Evolutionary conservation across 306 rosid genomes (phyloP), one percentile per base, ranked within the genome.

Genomic region (Cucumis hystrix): DNA sequence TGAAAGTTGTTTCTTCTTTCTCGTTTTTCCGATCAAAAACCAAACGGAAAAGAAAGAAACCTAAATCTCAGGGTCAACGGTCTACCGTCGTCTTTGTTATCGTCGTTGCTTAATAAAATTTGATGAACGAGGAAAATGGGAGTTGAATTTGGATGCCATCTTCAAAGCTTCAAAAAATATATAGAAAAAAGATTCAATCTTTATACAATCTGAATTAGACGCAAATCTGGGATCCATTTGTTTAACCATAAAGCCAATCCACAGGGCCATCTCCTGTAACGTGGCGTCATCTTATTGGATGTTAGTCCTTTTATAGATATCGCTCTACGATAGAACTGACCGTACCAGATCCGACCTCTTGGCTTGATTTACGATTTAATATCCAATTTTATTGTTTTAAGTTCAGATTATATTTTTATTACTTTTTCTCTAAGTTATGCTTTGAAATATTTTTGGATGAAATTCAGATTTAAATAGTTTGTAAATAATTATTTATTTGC

Each of bases 31-130:
- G 73, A 80, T 61, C 3, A 37, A 52, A 45, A 59, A 70, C 6
- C 23, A 30, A 63, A 63, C 8, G 52, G 28, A 52, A 30, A 67
- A 55, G 3, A 55, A 45, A 40, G 3, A 55, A 45, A 40, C 78
- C 92, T 80, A 84, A 87, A 91, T 89, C 88, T 68, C 84, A 49
- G 89, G 91, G 90, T 92, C 87, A 85, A 87, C 78, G 85, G 79
- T 65, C 75, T 61, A 5, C 54, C 57, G 30, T 40, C 35, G 79
- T 75, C 74, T 65, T 17, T 16, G n/a, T 41, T 47, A 47, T 47
- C 43, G 76, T 47, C 74, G 74, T 67, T 41, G 54, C 10, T 41
- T 14, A 16, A 72, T 51, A 16, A 28, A 51, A 68, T 21, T 16
- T 15, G 76, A 72, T 25, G 45, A 72, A 72, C 41, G 25, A 28